Evolutionary conservation across 371 early-diverging fungal species (phyloP), one percentile per base, ranked within the genome.

Genomic region (Mortierella sp.): DNA sequence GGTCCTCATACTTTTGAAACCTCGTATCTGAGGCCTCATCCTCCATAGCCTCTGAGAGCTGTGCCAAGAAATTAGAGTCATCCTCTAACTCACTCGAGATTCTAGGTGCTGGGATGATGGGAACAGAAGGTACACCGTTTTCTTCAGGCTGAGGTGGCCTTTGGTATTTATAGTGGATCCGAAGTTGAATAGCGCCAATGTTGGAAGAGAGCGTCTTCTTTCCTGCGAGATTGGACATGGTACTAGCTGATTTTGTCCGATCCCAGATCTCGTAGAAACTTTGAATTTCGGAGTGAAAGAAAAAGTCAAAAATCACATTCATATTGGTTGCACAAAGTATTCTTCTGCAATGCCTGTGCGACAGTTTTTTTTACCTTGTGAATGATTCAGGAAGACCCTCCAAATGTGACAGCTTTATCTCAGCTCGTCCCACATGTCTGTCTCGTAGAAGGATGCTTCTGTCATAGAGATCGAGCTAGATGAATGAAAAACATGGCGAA

Each of bases 401-500:
- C 3, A 95, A 83, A 22, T 87, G 85, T 18, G 87, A 84, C 1
- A 94, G 59, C 22, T 92, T 86, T 52, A 95, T 90, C 78, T 94
- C 95, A 8, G 93, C 90, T 18, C 95, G 88, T 3, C 95, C 96
- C 5, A 93, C 73, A 62, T 91, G 91, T 58, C 85, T 86, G 73
- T 95, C 94, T 3, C 94, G 83, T 14, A 93, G 75, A 59, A 95
- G 76, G 40, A 86, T 80, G 64, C 87, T 85, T 55, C 71, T 84
- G 43, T 94, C 93, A 64, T 93, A 94, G 8, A 95, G 72, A 78
- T 95, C 96, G 43, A 95, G 78, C 83, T 94, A 79, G 6, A 18
- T 55, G 37, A 2, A 40, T 14, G 14, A 62, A 30, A 39, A 62
- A 52, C 28, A 43, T 22, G 28, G 24, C 39, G 1, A 20, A 35